Evolutionary conservation across 345 rosid species (phyloP), one percentile per base, ranked within the genome.

Genomic region (Ceriops tagal): DNA sequence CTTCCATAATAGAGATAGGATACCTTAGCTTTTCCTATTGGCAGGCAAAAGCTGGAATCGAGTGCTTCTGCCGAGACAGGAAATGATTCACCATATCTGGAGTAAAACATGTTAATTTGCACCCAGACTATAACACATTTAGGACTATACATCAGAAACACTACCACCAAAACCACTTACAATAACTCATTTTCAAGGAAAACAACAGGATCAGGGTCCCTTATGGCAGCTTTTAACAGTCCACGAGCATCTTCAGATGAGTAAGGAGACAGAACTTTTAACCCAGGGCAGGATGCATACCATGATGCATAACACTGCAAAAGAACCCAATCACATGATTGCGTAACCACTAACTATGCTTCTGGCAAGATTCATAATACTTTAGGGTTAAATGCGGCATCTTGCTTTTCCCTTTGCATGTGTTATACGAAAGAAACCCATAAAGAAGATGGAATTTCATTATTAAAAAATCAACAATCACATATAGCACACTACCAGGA

Each of bases 11-110:
- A 26, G 16, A 52, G 65, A 46, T 62, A 34, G 53, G 26, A 28
- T 71, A 92, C 99, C 96, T 92, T 92, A 59, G 96, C 98, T 86
- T 89, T 88, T 69, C 98, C 97, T 66, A 93, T 91, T 8, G 98
- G 96, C 78, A 91, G 90, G 74, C 91, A 93, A 77, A 91, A 93
- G 79, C 91, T 91, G 55, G 97, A 91, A 82, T 93, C 96, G 46
- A 91, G 95, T 34, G 61, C 92, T 85, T 93, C 97, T 6, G 82
- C 96, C 68, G 96, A 89, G 73, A 93, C 82, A 58, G 97, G 96
- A 71, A 91, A 93, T 18, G 89, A 81, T 83, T 93, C 96, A 52
- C 98, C 98, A 71, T 93, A 91, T 72, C 98, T 91, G 81, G 53
- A 72, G 32, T 47, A 71, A 22, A 55, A 27, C 52, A 75, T 60